Conservation (phyloP, 2,329 filamentous ascomycete genomes). For the Pestalotiopsis sp. region DNA sequence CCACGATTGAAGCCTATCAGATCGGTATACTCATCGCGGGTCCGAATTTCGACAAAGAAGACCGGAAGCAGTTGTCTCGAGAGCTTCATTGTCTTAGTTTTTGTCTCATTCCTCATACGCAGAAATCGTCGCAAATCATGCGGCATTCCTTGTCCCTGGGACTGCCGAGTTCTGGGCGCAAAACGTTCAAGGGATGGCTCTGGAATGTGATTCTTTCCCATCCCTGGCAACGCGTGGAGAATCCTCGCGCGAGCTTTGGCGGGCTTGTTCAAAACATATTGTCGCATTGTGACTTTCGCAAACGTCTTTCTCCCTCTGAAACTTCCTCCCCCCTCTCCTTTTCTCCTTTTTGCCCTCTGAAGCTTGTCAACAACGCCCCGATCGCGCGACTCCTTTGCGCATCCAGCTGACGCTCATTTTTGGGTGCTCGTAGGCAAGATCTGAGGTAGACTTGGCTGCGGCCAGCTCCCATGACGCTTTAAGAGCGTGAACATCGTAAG, state of each 20-base stretch:
- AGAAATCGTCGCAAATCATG: neutral
- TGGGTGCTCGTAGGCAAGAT: neutral
- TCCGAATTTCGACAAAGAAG: neutral
- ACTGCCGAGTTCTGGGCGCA: neutral
- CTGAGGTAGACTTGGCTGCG: neutral
- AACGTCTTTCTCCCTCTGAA: neutral
- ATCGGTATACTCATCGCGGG: neutral
- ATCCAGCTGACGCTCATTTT: neutral
- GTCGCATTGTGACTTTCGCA: neutral
- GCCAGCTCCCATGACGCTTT: neutral
- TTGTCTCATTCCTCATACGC: constrained; percentile 6
- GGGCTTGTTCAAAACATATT: constrained; percentile 1
- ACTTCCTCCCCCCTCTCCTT: no score
- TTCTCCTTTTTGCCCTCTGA: neutral
- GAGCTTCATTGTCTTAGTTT: neutral
- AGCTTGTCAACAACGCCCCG: neutral
- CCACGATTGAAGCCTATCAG: neutral
- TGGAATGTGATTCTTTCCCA: constrained; percentile 7
- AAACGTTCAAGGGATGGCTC: constrained; percentile 1
- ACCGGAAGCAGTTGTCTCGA: constrained; percentile 3
- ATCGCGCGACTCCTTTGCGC: neutral
- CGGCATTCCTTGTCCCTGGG: constrained; percentile 1
- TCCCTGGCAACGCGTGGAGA: neutral
- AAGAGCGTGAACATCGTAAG: neutral
- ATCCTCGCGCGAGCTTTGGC: neutral